Percentiles rank a stretch among this genome's conserved stretches.
These are phyloP conservation scores for Lachnellula subtilissima DNA, from an alignment of 2,329 filamentous ascomycete species.

Conservation along the genomic window DNA sequence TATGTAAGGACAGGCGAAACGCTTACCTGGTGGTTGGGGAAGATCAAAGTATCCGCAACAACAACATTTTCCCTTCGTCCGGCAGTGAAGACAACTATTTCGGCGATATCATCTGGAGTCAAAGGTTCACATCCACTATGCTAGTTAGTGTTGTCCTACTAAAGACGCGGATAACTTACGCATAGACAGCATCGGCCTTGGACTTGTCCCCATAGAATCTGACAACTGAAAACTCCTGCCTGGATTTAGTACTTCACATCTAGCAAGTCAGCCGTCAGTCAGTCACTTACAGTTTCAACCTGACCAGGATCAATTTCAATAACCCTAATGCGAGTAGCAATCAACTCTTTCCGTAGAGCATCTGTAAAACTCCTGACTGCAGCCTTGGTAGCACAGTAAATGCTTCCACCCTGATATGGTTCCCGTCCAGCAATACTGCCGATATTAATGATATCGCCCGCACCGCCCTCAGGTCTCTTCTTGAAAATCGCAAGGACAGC, in stretches of 20 bases:
- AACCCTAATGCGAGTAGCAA: slow-evolving; percentile 72
- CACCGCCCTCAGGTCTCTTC: slow-evolving; percentile 60
- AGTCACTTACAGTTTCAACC: slow-evolving; percentile 68
- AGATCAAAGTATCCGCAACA: slow-evolving; percentile 80
- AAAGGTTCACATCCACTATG: slow-evolving; percentile 70
- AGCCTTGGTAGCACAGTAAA: slow-evolving; percentile 92
- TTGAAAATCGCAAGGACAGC: slow-evolving; percentile 80
- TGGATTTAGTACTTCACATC: not conserved
- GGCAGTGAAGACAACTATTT: slow-evolving; percentile 81
- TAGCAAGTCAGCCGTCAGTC: not conserved
- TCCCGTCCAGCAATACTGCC: slow-evolving; percentile 89
- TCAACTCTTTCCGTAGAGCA: slow-evolving; percentile 73
- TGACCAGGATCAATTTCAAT: slow-evolving; percentile 90
- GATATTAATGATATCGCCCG: slow-evolving; percentile 93
- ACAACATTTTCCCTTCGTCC: slow-evolving; percentile 86
- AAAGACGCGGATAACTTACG: slow-evolving; percentile 45
- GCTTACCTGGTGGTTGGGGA: slow-evolving; percentile 81
- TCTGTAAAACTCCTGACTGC: slow-evolving; percentile 84
- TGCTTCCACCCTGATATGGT: slow-evolving; percentile 76
- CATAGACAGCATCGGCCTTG: slow-evolving; percentile 87
- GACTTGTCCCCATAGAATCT: slow-evolving; percentile 82
- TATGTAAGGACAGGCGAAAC: slow-evolving; percentile 4
- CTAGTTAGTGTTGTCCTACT: slow-evolving; percentile 5
- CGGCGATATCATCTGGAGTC: slow-evolving; percentile 85
- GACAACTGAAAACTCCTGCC: slow-evolving; percentile 78